These are phyloP conservation scores for Kickxella alabastrina DNA, from an alignment of 192 early-diverging fungal genomes.

Conservation along the genomic window DNA sequence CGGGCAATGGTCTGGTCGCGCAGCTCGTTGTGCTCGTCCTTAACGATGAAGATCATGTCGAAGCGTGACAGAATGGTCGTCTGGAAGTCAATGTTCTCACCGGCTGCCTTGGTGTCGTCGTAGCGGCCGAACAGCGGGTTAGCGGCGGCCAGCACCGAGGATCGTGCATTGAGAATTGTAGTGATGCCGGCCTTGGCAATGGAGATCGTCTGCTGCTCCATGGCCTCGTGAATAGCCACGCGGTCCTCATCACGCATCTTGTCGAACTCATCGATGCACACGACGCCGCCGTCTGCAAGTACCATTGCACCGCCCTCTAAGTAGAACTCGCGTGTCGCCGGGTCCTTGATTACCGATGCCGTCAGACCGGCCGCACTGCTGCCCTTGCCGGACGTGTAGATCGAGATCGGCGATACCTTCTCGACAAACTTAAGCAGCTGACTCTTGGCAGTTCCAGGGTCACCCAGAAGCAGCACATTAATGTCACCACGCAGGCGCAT, in stretches of 20 bases:
- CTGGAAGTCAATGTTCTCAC: conserved; percentile 99
- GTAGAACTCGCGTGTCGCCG: conserved; percentile 88
- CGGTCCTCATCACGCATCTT: conserved; percentile 99
- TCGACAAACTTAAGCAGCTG: conserved; percentile 99
- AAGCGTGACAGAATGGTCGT: conserved; percentile 99
- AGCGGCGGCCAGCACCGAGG: conserved; percentile 95
- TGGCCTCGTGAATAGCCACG: conserved; percentile 99
- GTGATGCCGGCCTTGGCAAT: conserved; percentile 99
- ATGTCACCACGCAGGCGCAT: conserved; percentile 97
- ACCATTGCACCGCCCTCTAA: conserved; percentile 99
- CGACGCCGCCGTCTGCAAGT: conserved; percentile 95
- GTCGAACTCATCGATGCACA: conserved; percentile 99
- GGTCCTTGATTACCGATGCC: conserved; percentile 93
- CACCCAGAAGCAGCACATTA: conserved; percentile 93
- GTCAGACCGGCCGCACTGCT: conserved; percentile 98
- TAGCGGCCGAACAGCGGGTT: conserved; percentile 99
- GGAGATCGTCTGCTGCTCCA: conserved; percentile 99
- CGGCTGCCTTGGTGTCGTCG: conserved; percentile 96
- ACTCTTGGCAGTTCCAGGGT: conserved; percentile 98
- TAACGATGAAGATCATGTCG: conserved; percentile 99
- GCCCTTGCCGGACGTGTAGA: conserved; percentile 99
- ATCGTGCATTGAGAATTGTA: conserved; percentile 94
- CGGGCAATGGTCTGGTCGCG: conserved; percentile 89
- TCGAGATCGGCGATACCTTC: conserved; percentile 94
- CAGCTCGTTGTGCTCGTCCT: conserved; percentile 92